These are phyloP conservation scores for Claviceps sp. DNA, from an alignment of 2,329 filamentous ascomycete genomes.

Conservation along the genomic window DNA sequence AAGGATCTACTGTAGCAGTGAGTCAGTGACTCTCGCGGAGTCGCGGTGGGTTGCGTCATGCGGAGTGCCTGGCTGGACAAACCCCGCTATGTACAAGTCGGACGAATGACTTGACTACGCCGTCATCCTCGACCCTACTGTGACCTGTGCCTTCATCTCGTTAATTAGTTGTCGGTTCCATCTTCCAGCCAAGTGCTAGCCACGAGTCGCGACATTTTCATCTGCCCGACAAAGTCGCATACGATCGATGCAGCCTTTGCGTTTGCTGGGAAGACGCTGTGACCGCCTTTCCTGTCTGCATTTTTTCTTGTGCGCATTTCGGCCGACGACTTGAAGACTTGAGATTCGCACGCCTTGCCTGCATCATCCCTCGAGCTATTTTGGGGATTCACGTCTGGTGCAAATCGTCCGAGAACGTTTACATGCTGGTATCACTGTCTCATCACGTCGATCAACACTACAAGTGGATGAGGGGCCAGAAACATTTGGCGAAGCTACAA, in stretches of 20 bases:
- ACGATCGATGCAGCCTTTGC: neutral
- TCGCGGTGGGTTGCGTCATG: constrained; percentile 18
- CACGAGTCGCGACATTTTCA: neutral
- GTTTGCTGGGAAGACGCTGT: neutral
- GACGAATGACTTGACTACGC: neutral
- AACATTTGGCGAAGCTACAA: neutral
- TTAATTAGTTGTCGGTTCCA: neutral
- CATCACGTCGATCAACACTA: neutral
- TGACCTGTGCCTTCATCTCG: too few relatives aligned
- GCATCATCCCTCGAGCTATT: neutral
- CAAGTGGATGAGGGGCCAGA: neutral
- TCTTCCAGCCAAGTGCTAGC: neutral
- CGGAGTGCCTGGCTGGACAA: constrained; percentile 15
- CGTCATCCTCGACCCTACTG: neutral
- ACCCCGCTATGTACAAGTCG: too few relatives aligned
- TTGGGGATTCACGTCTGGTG: neutral
- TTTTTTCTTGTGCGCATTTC: neutral
- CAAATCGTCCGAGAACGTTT: neutral
- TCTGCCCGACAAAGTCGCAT: neutral
- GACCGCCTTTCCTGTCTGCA: neutral
- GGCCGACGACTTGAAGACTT: neutral
- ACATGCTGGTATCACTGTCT: neutral
- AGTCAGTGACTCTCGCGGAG: too few relatives aligned
- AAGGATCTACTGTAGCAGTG: too few relatives aligned
- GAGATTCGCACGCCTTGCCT: neutral